Conservation (phyloP, 1,284 basidiomycete genomes). For the Heterobasidion occidentale region DNA sequence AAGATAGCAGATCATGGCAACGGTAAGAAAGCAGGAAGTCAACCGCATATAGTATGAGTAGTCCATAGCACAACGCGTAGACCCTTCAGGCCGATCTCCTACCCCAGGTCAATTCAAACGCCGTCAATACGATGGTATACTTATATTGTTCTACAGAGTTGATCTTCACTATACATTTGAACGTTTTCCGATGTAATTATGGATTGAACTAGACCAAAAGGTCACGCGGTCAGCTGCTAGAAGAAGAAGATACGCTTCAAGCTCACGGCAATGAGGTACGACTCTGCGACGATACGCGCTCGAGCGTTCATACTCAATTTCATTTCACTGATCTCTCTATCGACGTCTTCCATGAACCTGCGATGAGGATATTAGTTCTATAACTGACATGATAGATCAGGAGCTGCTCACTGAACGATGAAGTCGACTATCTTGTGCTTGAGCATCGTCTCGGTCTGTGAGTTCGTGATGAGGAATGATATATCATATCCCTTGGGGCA, state of each 20-base stretch:
- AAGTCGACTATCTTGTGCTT: constrained; percentile 99
- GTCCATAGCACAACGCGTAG: no score
- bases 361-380: neutral
- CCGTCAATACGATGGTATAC: neutral
- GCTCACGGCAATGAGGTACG: constrained; percentile 71
- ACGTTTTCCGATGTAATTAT: neutral
- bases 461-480: constrained; percentile 97
- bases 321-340: constrained; percentile 88
- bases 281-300: constrained; percentile 95
- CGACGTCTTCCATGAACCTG: constrained; percentile 98
- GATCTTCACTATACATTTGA: neutral
- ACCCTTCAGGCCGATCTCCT: no score
- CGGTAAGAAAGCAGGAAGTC: no score
- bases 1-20: no score
- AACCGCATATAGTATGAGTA: no score
- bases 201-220: neutral
- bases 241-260: neutral
- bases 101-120: no score
- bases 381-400: neutral
- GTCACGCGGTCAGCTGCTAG: constrained; percentile 11
- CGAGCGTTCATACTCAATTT: constrained; percentile 90
- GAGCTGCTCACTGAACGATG: constrained; percentile 78
- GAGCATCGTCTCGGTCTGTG: constrained; percentile 94
- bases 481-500: constrained; percentile 86
- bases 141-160: neutral